These are phyloP conservation scores for Wickerhamiella occidentalis DNA, from an alignment of 805 yeast genomes.

Conservation along the genomic window DNA sequence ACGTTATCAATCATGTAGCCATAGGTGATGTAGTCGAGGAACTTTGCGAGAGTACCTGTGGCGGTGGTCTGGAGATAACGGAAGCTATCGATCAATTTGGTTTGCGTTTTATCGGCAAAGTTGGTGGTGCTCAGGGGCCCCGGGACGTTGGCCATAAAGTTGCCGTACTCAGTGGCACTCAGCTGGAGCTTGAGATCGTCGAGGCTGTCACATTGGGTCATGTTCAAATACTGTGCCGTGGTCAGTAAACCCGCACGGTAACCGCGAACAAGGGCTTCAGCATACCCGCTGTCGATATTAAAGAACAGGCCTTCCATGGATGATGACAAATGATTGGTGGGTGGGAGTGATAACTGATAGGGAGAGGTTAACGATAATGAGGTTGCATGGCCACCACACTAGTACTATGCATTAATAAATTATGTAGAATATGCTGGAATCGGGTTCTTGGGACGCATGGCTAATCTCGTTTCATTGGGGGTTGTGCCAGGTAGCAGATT, in stretches of 20 bases:
- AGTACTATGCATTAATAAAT: conserved; percentile 6
- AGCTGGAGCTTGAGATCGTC: conserved; percentile 91
- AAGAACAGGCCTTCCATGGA: conserved; percentile 87
- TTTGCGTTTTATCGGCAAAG: conserved; percentile 69
- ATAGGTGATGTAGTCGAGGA: conserved; percentile 85
- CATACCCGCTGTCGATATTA: conserved; percentile 78
- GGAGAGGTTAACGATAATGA: too few species aligned
- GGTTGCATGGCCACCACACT: too few species aligned
- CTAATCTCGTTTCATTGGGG: conserved; percentile 12
- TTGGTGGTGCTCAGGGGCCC: conserved; percentile 73
- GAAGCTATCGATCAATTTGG: conserved; percentile 70
- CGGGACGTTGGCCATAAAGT: conserved; percentile 69
- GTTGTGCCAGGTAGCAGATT: conserved; percentile 23
- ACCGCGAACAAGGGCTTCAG: conserved; percentile 93
- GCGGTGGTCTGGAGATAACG: conserved; percentile 76
- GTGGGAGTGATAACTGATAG: background rate
- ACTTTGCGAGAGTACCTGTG: conserved; percentile 62
- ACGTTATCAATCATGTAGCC: conserved; percentile 99
- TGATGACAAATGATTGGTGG: conserved; percentile 6
- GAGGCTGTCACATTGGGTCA: conserved; percentile 89
- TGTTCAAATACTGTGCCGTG: conserved; percentile 70
- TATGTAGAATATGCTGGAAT: conserved; percentile 16
- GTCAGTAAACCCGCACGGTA: conserved; percentile 74
- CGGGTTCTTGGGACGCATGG: conserved; percentile 18
- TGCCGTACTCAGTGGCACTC: conserved; percentile 92